These are phyloP conservation scores for Fraxinus excelsior DNA, from an alignment of 257 asterid species.

Conservation along the genomic window DNA sequence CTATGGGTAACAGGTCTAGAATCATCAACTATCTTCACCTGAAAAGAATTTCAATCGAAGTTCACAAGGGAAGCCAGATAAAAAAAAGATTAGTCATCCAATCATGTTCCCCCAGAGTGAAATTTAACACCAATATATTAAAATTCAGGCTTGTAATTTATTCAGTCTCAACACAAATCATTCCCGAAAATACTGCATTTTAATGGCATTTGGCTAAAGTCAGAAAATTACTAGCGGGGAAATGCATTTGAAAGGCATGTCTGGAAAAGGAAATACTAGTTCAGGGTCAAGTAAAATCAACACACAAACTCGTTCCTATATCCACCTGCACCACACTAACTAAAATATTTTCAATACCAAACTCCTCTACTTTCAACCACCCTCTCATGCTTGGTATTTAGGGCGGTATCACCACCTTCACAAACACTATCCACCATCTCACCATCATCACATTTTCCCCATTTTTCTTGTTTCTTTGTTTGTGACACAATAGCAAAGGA, in stretches of 20 bases:
- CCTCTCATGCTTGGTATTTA: not conserved
- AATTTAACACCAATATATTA: not conserved
- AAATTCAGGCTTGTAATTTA: not conserved
- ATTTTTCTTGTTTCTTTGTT: not conserved
- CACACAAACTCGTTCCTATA: not conserved
- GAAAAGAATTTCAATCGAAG: constrained; percentile 27
- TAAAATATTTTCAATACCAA: no score
- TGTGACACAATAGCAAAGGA: not conserved
- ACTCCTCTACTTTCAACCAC: not conserved
- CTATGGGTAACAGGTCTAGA: constrained; percentile 66
- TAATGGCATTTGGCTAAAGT: not conserved
- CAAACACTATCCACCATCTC: not conserved
- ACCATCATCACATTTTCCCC: not conserved
- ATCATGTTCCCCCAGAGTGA: not conserved
- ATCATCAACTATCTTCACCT: constrained; percentile 81
- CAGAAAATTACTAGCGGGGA: not conserved
- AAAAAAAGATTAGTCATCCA: not conserved
- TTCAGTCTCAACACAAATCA: not conserved
- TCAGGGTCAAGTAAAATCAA: not conserved
- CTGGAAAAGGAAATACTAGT: not conserved
- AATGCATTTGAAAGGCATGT: no score
- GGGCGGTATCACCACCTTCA: not conserved
- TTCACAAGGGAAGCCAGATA: not conserved
- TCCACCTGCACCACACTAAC: constrained; percentile 2
- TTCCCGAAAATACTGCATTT: not conserved